Conservation (phyloP, 2,329 filamentous ascomycete species). For the Tolypocladium ovalisporum region DNA sequence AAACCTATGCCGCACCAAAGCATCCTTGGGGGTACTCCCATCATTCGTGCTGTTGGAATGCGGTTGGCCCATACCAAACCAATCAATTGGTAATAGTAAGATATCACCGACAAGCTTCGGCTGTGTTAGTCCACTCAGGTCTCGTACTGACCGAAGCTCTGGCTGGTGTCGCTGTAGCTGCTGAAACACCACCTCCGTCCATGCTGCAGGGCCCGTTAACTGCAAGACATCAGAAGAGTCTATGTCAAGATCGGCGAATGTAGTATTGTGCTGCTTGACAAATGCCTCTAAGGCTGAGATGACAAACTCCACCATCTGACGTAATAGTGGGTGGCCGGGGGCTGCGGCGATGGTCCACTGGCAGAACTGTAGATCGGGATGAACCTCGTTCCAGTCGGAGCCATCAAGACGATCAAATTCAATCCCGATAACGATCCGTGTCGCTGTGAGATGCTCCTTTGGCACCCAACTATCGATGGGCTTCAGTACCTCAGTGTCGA, state of each 20-base stretch:
- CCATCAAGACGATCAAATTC: constrained; percentile 14
- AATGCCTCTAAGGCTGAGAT: constrained; percentile 1
- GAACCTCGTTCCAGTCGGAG: background rate
- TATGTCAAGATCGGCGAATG: background rate
- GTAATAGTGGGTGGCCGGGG: constrained; percentile 16
- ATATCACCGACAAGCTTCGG: constrained; percentile 6
- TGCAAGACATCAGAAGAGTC: background rate
- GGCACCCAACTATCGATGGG: constrained; percentile 27
- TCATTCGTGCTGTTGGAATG: constrained; percentile 14
- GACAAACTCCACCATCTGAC: constrained; percentile 12
- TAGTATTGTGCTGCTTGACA: background rate
- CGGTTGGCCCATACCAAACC: constrained; percentile 13
- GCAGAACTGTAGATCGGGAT: constrained; percentile 14
- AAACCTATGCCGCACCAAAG: constrained; percentile 12
- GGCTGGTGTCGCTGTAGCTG: background rate
- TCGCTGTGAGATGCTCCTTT: background rate
- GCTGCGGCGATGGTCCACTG: constrained; percentile 21
- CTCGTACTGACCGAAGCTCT: background rate
- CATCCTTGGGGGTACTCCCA: constrained; percentile 10
- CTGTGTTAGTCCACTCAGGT: constrained; percentile 3
- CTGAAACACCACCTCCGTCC: background rate
- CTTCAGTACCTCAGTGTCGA: constrained; percentile 44
- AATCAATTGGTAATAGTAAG: constrained; percentile 12
- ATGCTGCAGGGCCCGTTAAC: background rate
- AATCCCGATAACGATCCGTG: constrained; percentile 1